phyloP scores from a whole-genome alignment of 345 rosid species.

The Heritiera littoralis region DNA sequence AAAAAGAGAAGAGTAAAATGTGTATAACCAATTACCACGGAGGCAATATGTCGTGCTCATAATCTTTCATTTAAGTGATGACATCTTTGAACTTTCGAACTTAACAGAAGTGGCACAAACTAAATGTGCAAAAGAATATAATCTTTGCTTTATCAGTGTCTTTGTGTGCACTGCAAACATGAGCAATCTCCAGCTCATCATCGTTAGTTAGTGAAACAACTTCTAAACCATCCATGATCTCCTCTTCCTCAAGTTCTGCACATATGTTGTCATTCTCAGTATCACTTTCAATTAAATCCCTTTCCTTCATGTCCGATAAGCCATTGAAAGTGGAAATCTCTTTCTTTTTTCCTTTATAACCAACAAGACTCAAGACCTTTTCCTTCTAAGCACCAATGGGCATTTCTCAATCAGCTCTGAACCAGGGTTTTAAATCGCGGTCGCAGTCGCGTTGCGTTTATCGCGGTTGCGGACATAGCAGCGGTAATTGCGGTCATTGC shows the following conservation, averaged over 20 bases:
- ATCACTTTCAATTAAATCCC: conserved; percentile 31
- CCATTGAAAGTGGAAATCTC: conserved; percentile 50
- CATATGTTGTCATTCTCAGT: conserved; percentile 37
- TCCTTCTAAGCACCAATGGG: conserved; percentile 68
- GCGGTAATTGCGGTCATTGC: too few species aligned
- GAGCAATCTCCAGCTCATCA: conserved; percentile 50
- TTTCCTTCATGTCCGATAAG: conserved; percentile 51
- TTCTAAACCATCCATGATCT: conserved; percentile 34
- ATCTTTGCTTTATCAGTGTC: conserved; percentile 21
- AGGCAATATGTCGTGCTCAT: not conserved
- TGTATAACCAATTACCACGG: not conserved
- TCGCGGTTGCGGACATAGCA: too few species aligned
- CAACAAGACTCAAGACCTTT: conserved; percentile 52
- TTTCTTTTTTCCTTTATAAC: conserved; percentile 67
- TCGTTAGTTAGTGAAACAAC: conserved; percentile 27
- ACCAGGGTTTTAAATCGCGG: too few species aligned
- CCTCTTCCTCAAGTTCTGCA: conserved; percentile 37
- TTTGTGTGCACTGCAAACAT: conserved; percentile 29
- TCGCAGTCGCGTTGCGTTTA: too few species aligned
- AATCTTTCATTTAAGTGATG: not conserved
- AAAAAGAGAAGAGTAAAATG: not conserved
- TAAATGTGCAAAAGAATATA: conserved; percentile 1
- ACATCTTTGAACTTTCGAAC: not conserved
- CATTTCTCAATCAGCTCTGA: conserved; percentile 60
- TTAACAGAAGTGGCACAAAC: not conserved